Percentiles rank a stretch among this genome's conserved stretches.
These are phyloP conservation scores for Cladochytrium replicatum DNA, from an alignment of 192 early-diverging fungal species.

Conservation along the genomic window DNA sequence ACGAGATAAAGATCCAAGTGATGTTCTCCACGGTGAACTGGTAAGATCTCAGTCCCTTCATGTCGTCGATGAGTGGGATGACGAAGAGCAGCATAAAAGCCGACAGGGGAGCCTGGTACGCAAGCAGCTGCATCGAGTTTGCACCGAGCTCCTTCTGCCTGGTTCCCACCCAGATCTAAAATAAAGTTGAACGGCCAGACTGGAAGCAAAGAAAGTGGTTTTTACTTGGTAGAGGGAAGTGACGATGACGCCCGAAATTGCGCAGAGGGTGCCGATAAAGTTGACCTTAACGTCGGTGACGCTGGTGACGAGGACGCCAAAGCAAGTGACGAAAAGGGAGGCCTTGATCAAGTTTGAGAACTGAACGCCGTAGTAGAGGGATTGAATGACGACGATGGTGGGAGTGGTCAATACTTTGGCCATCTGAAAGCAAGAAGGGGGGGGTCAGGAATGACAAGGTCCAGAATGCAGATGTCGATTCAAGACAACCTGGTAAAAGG, in stretches of 20 bases:
- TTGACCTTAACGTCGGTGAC: constrained; percentile 8
- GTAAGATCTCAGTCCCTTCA: neutral
- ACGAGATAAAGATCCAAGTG: neutral
- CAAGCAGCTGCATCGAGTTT: constrained; percentile 5
- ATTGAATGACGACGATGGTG: constrained; percentile 1
- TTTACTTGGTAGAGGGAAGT: constrained; percentile 5
- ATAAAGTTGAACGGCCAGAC: too few relatives aligned
- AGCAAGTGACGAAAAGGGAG: neutral
- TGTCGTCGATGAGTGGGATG: constrained; percentile 8
- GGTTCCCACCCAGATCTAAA: constrained; percentile 8
- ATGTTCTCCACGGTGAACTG: neutral
- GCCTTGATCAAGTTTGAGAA: neutral
- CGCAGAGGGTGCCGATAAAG: neutral
- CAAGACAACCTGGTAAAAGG: constrained; percentile 1
- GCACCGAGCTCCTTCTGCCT: constrained; percentile 7
- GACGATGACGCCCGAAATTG: constrained; percentile 4
- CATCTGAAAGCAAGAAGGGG: too few relatives aligned
- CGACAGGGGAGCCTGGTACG: constrained; percentile 12
- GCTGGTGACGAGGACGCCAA: constrained; percentile 6
- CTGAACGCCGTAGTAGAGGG: constrained; percentile 4
- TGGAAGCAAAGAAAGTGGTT: too few relatives aligned
- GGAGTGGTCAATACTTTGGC: constrained; percentile 9
- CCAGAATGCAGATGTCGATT: too few relatives aligned
- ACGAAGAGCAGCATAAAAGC: constrained; percentile 1
- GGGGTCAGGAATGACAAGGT: neutral